Evolutionary conservation across 257 asterid species (phyloP), one percentile per base, ranked within the genome.

Genomic region (Nicotiana obtusifolia): DNA sequence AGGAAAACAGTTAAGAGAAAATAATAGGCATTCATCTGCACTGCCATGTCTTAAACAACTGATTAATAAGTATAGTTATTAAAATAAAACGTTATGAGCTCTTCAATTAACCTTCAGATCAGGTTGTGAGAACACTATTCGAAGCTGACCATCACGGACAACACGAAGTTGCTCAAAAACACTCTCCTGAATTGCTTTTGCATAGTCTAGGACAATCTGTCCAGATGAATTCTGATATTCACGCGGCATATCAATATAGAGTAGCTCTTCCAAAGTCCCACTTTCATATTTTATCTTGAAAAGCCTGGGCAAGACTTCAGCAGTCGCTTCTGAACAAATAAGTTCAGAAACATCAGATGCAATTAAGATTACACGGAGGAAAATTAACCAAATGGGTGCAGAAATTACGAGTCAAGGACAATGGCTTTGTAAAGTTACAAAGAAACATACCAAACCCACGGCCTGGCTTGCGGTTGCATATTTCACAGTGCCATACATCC

Each of bases 401-500:
- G 33, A 44, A 11, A 31, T 24, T 47, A 30, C 44, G 47, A 56
- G 28, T 4, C 37, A 52, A 76, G 28, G 4, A 78, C 11, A 59
- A 59, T 19, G 64, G 6, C 65, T 35, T 59, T 64, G 28, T 17
- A n/a, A 33, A 59, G 26, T n/a, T 28, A 8, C 35, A 33, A 78
- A 78, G 44, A 28, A 84, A 66, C 91, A 14, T 89, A 95, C 99
- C 99, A 84, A 94, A 95, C 86, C 99, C 99, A 84, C 98, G 99
- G 60, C 99, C 98, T 60, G 99, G 99, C 91, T 90, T 95, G 64
- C 97, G 91, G 80, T 91, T 95, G 94, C 99, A 95, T 82, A 95
- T 95, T 85, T 94, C 97, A 83, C 99, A 95, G 62, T 95, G 99
- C 99, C 99, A 95, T 78, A 91, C 93, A 86, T 95, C 99, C 99